Percentiles rank a stretch among this genome's conserved stretches.
These are phyloP conservation scores for Xylaria sp. DNA, from an alignment of 2,329 filamentous ascomycete species.

Conservation along the genomic window DNA sequence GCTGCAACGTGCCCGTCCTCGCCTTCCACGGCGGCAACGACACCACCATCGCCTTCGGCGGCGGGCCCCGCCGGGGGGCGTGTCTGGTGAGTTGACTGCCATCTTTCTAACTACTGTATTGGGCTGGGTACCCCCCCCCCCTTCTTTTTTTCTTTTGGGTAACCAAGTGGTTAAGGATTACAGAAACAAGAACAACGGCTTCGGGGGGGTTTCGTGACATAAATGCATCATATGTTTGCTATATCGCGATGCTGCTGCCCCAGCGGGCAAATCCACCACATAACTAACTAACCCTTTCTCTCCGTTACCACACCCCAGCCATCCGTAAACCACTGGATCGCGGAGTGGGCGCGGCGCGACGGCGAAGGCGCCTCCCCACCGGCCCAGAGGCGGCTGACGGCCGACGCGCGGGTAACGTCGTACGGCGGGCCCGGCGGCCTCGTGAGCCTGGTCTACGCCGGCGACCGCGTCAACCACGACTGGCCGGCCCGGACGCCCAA, in stretches of 20 bases:
- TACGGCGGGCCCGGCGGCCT: constrained; percentile 13
- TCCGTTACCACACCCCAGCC: too few species aligned
- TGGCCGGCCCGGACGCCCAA: constrained; percentile 26
- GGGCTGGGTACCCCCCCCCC: too few species aligned
- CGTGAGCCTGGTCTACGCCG: constrained; percentile 23
- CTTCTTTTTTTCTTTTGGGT: too few species aligned
- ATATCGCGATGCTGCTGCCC: too few species aligned
- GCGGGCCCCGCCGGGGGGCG: constrained; percentile 44
- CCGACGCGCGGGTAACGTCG: not conserved
- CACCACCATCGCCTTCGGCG: constrained; percentile 47
- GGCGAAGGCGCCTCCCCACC: constrained; percentile 2
- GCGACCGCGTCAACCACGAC: constrained; percentile 26
- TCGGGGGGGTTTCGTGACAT: too few species aligned
- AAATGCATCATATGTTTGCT: too few species aligned
- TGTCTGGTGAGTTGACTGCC: too few species aligned
- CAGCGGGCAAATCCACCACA: too few species aligned
- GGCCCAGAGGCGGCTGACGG: not conserved
- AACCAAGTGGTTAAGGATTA: too few species aligned
- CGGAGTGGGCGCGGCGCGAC: constrained; percentile 41
- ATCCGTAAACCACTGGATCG: constrained; percentile 43
- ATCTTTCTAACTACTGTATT: too few species aligned
- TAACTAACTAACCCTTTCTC: too few species aligned
- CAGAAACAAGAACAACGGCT: too few species aligned
- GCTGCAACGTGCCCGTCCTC: constrained; percentile 45
- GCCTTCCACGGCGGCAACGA: constrained; percentile 53